A percentile compares a stretch with the other conserved stretches of the same genome.
Evolutionary conservation across 345 rosid species (phyloP).

Genomic region (Excoecaria cochinchinensis): DNA sequence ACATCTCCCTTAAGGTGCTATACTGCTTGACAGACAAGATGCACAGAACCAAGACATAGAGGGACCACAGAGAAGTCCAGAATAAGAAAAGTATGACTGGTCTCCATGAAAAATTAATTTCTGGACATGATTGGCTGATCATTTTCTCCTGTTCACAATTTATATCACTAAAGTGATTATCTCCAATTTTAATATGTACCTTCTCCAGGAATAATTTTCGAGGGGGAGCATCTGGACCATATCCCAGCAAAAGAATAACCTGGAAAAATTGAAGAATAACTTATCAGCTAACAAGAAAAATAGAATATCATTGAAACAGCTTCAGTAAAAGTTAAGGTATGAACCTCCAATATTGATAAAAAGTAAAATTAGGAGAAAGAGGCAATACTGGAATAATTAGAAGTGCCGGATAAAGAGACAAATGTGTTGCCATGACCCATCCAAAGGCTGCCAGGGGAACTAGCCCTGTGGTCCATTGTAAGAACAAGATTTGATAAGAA

Average conservation of each 20-base stretch:
- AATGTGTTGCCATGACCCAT: slow-evolving; percentile 83
- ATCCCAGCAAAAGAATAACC: slow-evolving; percentile 70
- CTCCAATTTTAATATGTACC: slow-evolving; percentile 28
- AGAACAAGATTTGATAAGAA: slow-evolving; percentile 3
- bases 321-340: background rate
- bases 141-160: slow-evolving; percentile 22
- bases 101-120: slow-evolving; percentile 51
- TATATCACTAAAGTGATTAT: slow-evolving; percentile 29
- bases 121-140: slow-evolving; percentile 29
- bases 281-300: background rate
- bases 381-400: slow-evolving; percentile 72
- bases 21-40: slow-evolving; percentile 55
- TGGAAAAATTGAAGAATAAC: slow-evolving; percentile 31
- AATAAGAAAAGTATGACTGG: slow-evolving; percentile 55
- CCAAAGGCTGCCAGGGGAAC: slow-evolving; percentile 91
- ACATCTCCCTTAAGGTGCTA: slow-evolving; percentile 78
- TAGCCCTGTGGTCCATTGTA: slow-evolving; percentile 49
- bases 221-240: slow-evolving; percentile 87
- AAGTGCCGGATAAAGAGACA: slow-evolving; percentile 80
- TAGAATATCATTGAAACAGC: background rate
- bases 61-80: slow-evolving; percentile 71
- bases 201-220: slow-evolving; percentile 55
- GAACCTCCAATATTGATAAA: slow-evolving; percentile 4
- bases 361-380: slow-evolving; percentile 4
- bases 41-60: slow-evolving; percentile 63